Percentiles rank a stretch among this genome's conserved stretches.
Evolutionary conservation across 2,329 filamentous ascomycete species (phyloP).

Genomic region (Metarhizium anisopliae): DNA sequence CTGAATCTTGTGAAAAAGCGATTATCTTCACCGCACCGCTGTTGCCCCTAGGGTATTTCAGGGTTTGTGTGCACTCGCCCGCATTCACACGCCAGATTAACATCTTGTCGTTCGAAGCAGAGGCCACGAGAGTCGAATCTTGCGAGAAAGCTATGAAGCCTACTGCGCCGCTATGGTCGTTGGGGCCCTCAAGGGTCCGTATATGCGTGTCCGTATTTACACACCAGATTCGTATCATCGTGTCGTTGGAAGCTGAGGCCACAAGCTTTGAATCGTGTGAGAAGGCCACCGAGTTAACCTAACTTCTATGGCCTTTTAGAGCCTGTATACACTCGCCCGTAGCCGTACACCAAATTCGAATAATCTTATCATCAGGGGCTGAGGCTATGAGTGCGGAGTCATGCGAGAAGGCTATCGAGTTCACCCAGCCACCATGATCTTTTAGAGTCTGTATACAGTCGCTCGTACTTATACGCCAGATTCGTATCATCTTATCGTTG

Average conservation of each 20-base stretch:
- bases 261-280: not conserved
- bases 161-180: not conserved
- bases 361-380: not conserved
- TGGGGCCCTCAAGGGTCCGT: not conserved
- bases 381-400: not conserved
- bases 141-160: not conserved
- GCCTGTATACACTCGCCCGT: not conserved
- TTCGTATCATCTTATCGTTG: not conserved
- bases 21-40: not conserved
- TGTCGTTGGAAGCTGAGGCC: not conserved
- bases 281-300: not conserved
- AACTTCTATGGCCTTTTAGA: not conserved
- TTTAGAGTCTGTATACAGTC: not conserved
- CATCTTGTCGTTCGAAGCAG: not conserved
- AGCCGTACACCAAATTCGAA: not conserved
- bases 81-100: not conserved
- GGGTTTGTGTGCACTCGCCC: not conserved
- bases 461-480: not conserved
- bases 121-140: not conserved
- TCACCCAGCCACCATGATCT: not conserved
- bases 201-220: not conserved
- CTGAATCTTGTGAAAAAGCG: not conserved
- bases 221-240: not conserved
- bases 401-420: not conserved
- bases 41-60: not conserved